Base-by-base conservation (phyloP, 257 asterid species). In the Nicotiana paniculata region DNA sequence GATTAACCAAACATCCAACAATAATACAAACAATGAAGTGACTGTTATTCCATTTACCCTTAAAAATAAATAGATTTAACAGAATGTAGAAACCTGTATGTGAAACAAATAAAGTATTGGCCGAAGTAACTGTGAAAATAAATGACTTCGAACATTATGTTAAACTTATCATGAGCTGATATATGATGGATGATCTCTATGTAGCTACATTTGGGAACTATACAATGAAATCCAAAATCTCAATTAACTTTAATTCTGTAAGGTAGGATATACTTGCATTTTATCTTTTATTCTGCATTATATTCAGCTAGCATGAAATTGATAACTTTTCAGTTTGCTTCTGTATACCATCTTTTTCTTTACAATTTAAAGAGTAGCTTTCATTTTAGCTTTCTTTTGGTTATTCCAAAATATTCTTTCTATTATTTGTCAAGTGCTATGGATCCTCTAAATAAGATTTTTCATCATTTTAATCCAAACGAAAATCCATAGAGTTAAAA, bases 401-500 rank as follows among this genome's bases (percentile, higher is more conserved):
- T 72, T 46, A 24, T 46, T 72, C 15, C 79, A 72, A 46, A 72
- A 72, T 21, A 35, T 72, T 72, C 39, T 72, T 72, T 46, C 15
- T 46, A 72, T 24, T 72, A 21, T 72, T 53, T 46, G 61, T 13
- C 18, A 75, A 30, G 62, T 26, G 26, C 79, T 51, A 75, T 4
- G 28, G 46, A 15, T 51, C 61, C 59, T 72, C 21, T n/a, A 43
- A 48, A 26, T 48, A 48, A 48, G 4, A 48, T 74, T 13, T 53
- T 53, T 53, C 58, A 53, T 53, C 1, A 53, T 13, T 24, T 75
- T 24, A 13, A 43, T 75, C 39, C 80, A 48, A 70, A 28, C 46
- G 77, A 46, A 68, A 66, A 65, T 26, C 18, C 17, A 69, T 79
- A 33, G 81, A 68, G 70, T 66, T 62, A 21, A 57, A 86, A 81